phyloP scores from a whole-genome alignment of 768 basidiomycete species.

The Tephrocybe sp. region DNA sequence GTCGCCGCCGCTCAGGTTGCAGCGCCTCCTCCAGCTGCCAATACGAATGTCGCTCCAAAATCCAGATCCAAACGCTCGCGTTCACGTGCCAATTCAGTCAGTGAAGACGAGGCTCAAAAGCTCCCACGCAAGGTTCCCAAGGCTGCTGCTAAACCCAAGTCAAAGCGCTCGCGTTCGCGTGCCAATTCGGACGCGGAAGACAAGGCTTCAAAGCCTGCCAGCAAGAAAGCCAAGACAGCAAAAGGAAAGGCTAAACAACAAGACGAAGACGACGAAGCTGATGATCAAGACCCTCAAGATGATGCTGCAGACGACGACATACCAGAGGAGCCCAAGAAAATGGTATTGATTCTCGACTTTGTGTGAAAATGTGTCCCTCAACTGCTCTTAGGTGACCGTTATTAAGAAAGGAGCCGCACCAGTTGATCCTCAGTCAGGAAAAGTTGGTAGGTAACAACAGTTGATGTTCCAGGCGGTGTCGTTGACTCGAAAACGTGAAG shows the following conservation, averaged over 20 bases:
- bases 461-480: neutral
- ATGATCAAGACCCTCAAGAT: constrained; percentile 23
- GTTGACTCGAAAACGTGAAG: constrained; percentile 23
- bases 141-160: constrained; percentile 25
- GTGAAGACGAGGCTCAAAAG: constrained; percentile 24
- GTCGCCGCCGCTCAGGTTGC: constrained; percentile 18
- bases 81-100: constrained; percentile 23
- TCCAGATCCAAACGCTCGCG: constrained; percentile 30
- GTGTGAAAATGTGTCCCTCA: constrained; percentile 5
- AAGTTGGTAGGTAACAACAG: constrained; percentile 38
- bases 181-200: constrained; percentile 25
- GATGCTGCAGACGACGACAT: constrained; percentile 18
- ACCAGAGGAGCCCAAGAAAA: constrained; percentile 36
- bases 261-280: constrained; percentile 9
- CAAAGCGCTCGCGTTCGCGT: constrained; percentile 25
- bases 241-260: constrained; percentile 23
- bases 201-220: constrained; percentile 24
- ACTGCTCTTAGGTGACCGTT: constrained; percentile 27
- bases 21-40: constrained; percentile 19
- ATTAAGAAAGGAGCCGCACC: constrained; percentile 55
- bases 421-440: constrained; percentile 44
- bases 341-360: constrained; percentile 30
- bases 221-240: constrained; percentile 24
- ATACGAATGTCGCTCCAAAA: constrained; percentile 22
- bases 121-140: constrained; percentile 1